Evolutionary conservation across 495 filamentous ascomycete species (phyloP).

Genomic region (Terfezia claveryi): DNA sequence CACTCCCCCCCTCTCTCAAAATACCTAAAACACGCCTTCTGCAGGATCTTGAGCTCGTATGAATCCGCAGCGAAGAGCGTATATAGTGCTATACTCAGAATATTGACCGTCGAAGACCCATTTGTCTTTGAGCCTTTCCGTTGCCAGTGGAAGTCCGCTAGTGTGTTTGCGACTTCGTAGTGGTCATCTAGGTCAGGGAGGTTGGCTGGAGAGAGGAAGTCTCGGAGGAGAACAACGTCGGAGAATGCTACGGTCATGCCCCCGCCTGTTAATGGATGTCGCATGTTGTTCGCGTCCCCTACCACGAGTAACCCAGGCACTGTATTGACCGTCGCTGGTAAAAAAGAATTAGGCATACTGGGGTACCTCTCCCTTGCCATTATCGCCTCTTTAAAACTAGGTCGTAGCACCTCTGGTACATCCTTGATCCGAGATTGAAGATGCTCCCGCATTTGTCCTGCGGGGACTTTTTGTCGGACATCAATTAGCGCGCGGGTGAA

Average conservation of each 20-base stretch:
- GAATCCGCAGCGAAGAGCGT: conserved; percentile 71
- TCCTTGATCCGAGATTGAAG: conserved; percentile 31
- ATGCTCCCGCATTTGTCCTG: conserved; percentile 66
- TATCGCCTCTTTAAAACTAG: conserved; percentile 53
- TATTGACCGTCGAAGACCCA: conserved; percentile 55
- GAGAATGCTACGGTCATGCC: conserved; percentile 92
- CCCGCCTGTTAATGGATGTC: conserved; percentile 79
- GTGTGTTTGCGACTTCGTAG: conserved; percentile 37
- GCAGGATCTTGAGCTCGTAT: conserved; percentile 50
- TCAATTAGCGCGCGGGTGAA: conserved; percentile 84
- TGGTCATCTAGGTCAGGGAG: conserved; percentile 52
- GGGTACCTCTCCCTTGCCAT: conserved; percentile 45
- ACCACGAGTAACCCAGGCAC: conserved; percentile 58
- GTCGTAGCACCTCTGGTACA: conserved; percentile 48
- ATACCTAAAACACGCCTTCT: conserved; percentile 82
- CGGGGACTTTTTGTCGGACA: conserved; percentile 59
- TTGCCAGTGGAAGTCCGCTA: conserved; percentile 65
- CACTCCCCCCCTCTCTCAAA: conserved; percentile 56
- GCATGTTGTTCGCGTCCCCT: conserved; percentile 92
- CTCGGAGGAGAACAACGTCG: conserved; percentile 55
- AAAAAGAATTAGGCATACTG: conserved; percentile 85
- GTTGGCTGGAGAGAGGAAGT: conserved; percentile 40
- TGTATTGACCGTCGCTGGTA: conserved; percentile 47
- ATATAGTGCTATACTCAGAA: conserved; percentile 83
- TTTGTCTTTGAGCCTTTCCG: conserved; percentile 33